Conservation (phyloP, 495 filamentous ascomycete species). For the Penicillium cinerascens region DNA sequence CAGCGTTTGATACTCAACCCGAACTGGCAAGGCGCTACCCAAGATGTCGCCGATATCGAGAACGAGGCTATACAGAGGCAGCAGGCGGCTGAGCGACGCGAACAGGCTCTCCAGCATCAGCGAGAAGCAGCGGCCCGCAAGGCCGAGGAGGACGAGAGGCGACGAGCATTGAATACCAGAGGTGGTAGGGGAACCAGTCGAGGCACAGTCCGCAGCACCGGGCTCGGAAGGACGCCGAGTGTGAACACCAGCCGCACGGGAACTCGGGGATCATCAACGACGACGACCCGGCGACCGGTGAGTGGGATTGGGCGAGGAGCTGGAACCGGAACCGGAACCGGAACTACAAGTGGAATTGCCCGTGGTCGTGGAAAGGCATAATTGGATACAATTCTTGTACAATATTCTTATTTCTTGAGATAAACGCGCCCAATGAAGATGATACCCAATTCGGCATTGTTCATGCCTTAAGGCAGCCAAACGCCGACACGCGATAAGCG, state of each 20-base stretch:
- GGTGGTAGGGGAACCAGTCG: constrained; percentile 44
- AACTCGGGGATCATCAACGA: constrained; percentile 31
- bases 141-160: constrained; percentile 70
- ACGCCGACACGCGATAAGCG: constrained; percentile 5
- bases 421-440: constrained; percentile 21
- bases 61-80: constrained; percentile 65
- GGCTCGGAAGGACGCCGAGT: constrained; percentile 46
- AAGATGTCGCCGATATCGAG: constrained; percentile 80
- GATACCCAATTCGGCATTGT: constrained; percentile 21
- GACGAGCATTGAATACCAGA: constrained; percentile 46
- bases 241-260: constrained; percentile 32
- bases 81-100: constrained; percentile 70
- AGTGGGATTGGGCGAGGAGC: constrained; percentile 50
- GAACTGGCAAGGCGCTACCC: constrained; percentile 81
- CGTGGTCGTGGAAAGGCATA: constrained; percentile 39
- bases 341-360: constrained; percentile 29
- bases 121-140: constrained; percentile 65
- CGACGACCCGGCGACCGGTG: constrained; percentile 42
- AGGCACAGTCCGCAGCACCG: constrained; percentile 42
- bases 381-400: constrained; percentile 10
- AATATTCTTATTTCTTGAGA: constrained; percentile 3
- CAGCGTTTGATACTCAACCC: constrained; percentile 86
- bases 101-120: constrained; percentile 69
- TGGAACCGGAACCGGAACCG: constrained; percentile 38
- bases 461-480: constrained; percentile 13